Percentiles rank a stretch among this genome's conserved stretches.
Conservation (phyloP, 2,329 filamentous ascomycete species). For the Aspergillus fumigatiaffinis region DNA sequence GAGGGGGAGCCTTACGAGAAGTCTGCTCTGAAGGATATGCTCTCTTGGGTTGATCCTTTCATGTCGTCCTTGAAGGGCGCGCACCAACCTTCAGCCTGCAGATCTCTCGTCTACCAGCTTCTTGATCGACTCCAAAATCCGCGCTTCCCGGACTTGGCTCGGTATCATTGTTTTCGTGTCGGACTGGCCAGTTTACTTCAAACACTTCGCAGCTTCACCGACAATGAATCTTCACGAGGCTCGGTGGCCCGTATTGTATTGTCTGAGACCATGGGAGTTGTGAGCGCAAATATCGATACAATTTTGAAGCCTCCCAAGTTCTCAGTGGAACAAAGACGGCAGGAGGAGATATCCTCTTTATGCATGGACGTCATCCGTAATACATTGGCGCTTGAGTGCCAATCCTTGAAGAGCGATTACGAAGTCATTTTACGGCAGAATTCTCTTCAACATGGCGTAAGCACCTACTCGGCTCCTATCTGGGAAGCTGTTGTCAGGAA, state of each 20-base stretch:
- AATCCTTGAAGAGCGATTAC: constrained; percentile 65
- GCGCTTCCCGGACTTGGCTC: constrained; percentile 39
- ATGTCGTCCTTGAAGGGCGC: constrained; percentile 71
- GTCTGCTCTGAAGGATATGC: constrained; percentile 59
- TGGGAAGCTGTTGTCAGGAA: constrained; percentile 73
- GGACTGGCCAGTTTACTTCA: constrained; percentile 44
- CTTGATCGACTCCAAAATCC: constrained; percentile 54
- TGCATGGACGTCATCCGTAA: constrained; percentile 63
- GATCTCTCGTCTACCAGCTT: constrained; percentile 71
- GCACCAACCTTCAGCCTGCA: constrained; percentile 74
- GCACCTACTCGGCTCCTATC: constrained; percentile 67
- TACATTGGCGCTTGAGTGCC: constrained; percentile 66
- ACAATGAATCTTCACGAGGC: constrained; percentile 42
- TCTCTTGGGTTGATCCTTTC: constrained; percentile 75
- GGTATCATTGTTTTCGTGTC: constrained; percentile 44
- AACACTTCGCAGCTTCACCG: constrained; percentile 46
- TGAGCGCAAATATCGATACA: constrained; percentile 48
- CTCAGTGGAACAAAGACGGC: constrained; percentile 43
- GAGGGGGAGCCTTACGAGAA: constrained; percentile 51
- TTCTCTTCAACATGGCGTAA: constrained; percentile 62
- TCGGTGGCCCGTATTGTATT: constrained; percentile 47
- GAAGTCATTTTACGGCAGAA: constrained; percentile 59
- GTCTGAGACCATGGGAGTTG: constrained; percentile 46
- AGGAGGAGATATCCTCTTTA: constrained; percentile 52
- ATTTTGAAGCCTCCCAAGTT: constrained; percentile 57